Evolutionary conservation across 73 alveolate species (phyloP).

Genomic region (Uronychia setigera): DNA sequence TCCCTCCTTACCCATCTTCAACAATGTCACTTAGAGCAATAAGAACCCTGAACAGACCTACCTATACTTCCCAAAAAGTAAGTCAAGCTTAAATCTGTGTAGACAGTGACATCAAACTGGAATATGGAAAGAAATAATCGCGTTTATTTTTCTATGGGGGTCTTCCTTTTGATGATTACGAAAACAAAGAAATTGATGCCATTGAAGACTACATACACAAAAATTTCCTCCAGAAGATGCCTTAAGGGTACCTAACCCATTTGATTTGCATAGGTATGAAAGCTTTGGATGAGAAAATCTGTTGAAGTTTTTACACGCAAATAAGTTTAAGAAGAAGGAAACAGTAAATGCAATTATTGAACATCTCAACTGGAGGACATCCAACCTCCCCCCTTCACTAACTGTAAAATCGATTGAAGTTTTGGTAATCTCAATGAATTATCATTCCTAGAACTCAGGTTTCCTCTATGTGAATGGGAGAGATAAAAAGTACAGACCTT

Average conservation of each 20-base stretch:
- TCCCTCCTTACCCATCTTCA: not conserved
- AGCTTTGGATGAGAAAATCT: not conserved
- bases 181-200: constrained; percentile 17
- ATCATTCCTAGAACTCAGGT: constrained; percentile 28
- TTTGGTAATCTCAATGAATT: constrained; percentile 12
- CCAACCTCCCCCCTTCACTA: constrained; percentile 20
- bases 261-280: not conserved
- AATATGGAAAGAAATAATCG: constrained; percentile 8
- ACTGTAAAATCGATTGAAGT: constrained; percentile 13
- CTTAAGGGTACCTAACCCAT: not conserved
- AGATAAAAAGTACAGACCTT: constrained; percentile 53
- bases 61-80: not conserved
- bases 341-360: not conserved
- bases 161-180: constrained; percentile 6
- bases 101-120: constrained; percentile 3
- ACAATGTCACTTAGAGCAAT: not conserved
- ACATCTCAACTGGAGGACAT: constrained; percentile 22
- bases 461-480: constrained; percentile 60
- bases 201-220: constrained; percentile 1
- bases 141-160: constrained; percentile 20
- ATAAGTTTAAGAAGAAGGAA: constrained; percentile 20
- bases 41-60: not conserved
- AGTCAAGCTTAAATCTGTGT: not conserved
- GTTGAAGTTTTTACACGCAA: constrained; percentile 28
- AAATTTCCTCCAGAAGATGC: not conserved